phyloP scores from a whole-genome alignment of 2,329 filamentous ascomycete genomes.

The Pezicula radicicola region DNA sequence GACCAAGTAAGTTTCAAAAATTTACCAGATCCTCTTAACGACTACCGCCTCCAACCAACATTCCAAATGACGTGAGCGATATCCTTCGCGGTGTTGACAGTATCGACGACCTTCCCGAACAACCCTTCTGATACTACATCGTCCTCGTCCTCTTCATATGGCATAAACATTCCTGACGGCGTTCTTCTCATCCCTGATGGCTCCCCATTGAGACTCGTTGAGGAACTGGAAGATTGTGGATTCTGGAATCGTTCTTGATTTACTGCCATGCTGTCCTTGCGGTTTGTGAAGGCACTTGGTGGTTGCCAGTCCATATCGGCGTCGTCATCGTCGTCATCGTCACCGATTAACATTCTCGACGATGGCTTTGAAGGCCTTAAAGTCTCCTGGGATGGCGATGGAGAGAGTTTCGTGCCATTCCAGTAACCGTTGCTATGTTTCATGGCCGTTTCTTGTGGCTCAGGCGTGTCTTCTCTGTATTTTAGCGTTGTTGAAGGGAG shows the following conservation, averaged over 20 bases:
- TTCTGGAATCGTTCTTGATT: slow-evolving; percentile 24
- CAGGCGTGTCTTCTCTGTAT: slow-evolving; percentile 55
- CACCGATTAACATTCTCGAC: slow-evolving; percentile 55
- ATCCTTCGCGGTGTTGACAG: slow-evolving; percentile 65
- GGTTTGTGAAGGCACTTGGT: slow-evolving; percentile 20
- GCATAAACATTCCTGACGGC: slow-evolving; percentile 88
- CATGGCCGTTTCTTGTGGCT: slow-evolving; percentile 59
- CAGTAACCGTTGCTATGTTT: slow-evolving; percentile 56
- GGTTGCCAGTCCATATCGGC: slow-evolving; percentile 53
- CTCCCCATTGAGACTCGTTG: slow-evolving; percentile 42
- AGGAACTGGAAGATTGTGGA: slow-evolving; percentile 31
- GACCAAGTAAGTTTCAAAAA: not conserved
- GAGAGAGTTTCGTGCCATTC: slow-evolving; percentile 39
- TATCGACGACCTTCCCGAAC: slow-evolving; percentile 32
- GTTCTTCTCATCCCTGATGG: slow-evolving; percentile 69
- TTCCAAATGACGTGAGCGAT: slow-evolving; percentile 73
- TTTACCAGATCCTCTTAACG: slow-evolving; percentile 9
- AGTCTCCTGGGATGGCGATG: slow-evolving; percentile 78
- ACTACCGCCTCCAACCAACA: slow-evolving; percentile 38
- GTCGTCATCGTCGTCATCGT: slow-evolving; percentile 40
- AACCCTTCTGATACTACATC: slow-evolving; percentile 56
- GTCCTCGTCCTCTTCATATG: slow-evolving; percentile 72
- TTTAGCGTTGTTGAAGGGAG: slow-evolving; percentile 67
- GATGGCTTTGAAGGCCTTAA: slow-evolving; percentile 63
- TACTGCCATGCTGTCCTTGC: slow-evolving; percentile 24